A percentile compares a stretch with the other conserved stretches of the same genome.
These are phyloP conservation scores for Lipomyces chichibuensis DNA, from an alignment of 805 yeast species.

Conservation along the genomic window DNA sequence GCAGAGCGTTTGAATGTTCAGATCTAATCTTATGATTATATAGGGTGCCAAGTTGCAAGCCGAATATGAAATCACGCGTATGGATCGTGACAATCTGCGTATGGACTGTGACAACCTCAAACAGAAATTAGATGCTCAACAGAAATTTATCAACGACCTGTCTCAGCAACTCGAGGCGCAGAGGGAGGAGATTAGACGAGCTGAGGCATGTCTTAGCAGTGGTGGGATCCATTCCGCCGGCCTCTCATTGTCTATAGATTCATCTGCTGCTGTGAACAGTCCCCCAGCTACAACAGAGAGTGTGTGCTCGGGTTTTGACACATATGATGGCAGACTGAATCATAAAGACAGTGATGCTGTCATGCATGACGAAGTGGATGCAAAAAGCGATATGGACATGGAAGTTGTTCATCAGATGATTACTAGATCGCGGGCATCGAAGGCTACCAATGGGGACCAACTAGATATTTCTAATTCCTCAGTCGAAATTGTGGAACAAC, in stretches of 20 bases:
- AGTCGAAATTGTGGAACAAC: neutral
- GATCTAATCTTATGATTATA: neutral
- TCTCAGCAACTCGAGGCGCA: constrained; percentile 4
- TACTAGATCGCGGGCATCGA: neutral
- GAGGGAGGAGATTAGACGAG: neutral
- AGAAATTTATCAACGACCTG: constrained; percentile 7
- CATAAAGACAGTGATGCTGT: neutral
- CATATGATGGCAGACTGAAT: constrained; percentile 2
- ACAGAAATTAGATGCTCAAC: neutral
- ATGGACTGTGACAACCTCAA: neutral
- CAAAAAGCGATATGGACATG: neutral
- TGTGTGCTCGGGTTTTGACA: constrained; percentile 8
- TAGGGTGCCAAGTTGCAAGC: constrained; percentile 7
- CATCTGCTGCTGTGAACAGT: constrained; percentile 18
- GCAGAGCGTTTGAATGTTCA: neutral
- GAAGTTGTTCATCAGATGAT: neutral
- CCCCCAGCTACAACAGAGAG: constrained; percentile 24
- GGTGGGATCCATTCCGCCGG: neutral
- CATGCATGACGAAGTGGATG: constrained; percentile 2
- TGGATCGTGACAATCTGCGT: constrained; percentile 3
- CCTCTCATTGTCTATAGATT: neutral
- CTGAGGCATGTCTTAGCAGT: neutral
- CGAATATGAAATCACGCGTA: constrained; percentile 3
- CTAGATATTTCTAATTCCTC: neutral
- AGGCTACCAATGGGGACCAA: neutral